Evolutionary conservation across 352 stramenopile genomes (phyloP).

Genomic region (Phytophthora citrophthora): DNA sequence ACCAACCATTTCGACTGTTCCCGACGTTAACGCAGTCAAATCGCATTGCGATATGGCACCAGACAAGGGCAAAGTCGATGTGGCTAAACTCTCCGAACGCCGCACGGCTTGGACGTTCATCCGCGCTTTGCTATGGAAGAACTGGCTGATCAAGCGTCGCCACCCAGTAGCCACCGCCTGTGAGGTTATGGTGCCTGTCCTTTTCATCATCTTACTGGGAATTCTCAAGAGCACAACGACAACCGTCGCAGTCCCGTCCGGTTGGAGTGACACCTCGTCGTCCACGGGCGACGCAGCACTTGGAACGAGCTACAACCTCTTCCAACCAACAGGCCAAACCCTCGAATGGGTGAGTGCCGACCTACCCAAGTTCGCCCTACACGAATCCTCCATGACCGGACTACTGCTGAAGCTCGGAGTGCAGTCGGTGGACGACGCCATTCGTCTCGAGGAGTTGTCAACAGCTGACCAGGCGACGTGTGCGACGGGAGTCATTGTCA

Average conservation of each 20-base stretch:
- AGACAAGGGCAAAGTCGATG: slow-evolving; percentile 12
- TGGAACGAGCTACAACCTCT: slow-evolving; percentile 59
- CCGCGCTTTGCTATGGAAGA: slow-evolving; percentile 70
- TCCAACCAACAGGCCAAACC: slow-evolving; percentile 33
- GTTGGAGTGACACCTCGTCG: slow-evolving; percentile 49
- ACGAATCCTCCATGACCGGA: slow-evolving; percentile 63
- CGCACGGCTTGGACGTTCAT: slow-evolving; percentile 38
- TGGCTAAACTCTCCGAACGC: slow-evolving; percentile 19
- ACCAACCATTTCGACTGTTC: slow-evolving; percentile 12
- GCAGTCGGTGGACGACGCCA: slow-evolving; percentile 48
- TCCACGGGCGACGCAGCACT: slow-evolving; percentile 22
- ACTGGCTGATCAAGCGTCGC: slow-evolving; percentile 66
- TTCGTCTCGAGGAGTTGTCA: slow-evolving; percentile 51
- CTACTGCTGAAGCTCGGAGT: slow-evolving; percentile 58
- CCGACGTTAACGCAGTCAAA: slow-evolving; percentile 5
- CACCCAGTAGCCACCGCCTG: slow-evolving; percentile 53
- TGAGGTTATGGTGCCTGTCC: slow-evolving; percentile 54
- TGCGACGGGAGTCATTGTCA: slow-evolving; percentile 29
- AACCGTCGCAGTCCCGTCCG: slow-evolving; percentile 55
- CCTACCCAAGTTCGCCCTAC: slow-evolving; percentile 52
- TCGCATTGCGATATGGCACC: slow-evolving; percentile 17
- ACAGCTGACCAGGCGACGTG: slow-evolving; percentile 34
- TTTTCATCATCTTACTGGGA: slow-evolving; percentile 67
- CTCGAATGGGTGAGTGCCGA: slow-evolving; percentile 42
- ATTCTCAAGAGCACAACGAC: slow-evolving; percentile 59